Conservation (phyloP, 2,329 filamentous ascomycete species). For the Trichoderma atroviride region DNA sequence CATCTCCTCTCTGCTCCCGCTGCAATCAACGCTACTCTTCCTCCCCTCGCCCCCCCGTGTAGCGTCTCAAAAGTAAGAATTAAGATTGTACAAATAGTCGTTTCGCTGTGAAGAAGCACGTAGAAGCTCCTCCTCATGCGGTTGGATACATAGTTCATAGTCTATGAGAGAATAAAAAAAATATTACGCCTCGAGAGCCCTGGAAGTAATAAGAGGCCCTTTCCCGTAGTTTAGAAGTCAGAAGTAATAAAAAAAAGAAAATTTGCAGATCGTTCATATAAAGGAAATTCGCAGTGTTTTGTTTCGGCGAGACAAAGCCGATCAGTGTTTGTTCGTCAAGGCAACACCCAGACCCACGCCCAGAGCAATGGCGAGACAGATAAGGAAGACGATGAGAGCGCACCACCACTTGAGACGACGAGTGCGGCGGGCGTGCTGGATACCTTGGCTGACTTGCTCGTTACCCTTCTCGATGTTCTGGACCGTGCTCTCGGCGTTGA, state of each 20-base stretch:
- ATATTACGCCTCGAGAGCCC: conserved; percentile 19
- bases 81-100: conserved; percentile 25
- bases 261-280: neutral
- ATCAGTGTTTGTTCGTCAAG: conserved; percentile 36
- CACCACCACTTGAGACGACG: conserved; percentile 85
- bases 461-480: conserved; percentile 71
- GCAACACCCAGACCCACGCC: conserved; percentile 58
- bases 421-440: conserved; percentile 65
- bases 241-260: neutral
- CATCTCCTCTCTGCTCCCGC: neutral
- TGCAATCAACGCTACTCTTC: conserved; percentile 15
- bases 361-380: conserved; percentile 57
- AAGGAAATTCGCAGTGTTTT: neutral
- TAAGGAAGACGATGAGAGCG: conserved; percentile 61
- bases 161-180: conserved; percentile 16
- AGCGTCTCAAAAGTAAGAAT: conserved; percentile 26
- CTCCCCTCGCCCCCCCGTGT: neutral
- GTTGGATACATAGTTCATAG: conserved; percentile 23
- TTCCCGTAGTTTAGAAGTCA: conserved; percentile 2
- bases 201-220: neutral
- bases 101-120: conserved; percentile 17
- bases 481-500: conserved; percentile 66
- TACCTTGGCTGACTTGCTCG: conserved; percentile 68
- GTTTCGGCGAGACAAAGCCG: neutral
- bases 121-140: neutral